Evolutionary conservation across 176 grass and related monocot species (phyloP), one percentile per base, ranked within the genome.

Genomic region (Rhynchospora breviuscula): DNA sequence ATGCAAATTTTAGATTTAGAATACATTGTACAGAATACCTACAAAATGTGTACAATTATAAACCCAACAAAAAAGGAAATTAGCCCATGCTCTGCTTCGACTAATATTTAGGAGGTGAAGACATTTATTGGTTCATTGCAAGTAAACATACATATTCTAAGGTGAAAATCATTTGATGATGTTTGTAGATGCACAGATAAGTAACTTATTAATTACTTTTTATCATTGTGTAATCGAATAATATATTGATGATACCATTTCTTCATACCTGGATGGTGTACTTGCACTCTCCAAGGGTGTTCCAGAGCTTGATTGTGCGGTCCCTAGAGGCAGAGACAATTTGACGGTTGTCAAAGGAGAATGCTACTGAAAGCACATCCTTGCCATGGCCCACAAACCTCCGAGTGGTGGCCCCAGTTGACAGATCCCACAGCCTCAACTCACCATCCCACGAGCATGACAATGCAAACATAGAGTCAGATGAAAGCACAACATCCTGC

Each of bases 271-370:
- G 87, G 35, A 98, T 98, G 10, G 95, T 98, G 89, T 98, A 98
- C 84, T 98, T 98, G 92, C 95, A 98, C 84, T 98, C 95, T 13
- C 92, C 92, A 21, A 98, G 92, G 2, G 95, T 98, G 87, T 94
- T 98, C 95, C 95, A 98, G 1, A 98, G 87, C 89, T 98, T 98
- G 73, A 98, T 98, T 59, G 90, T 94, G 35, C 87, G 86, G 57
- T 98, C 95, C 35, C 92, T 92, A 26, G 95, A 90, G 4, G 92
- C 95, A 5, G 95, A 98, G 8, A 98, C 90, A 67, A 98, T 98
- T 90, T 98, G 92, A 31, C 95, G 87, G 84, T 98, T 98, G 87
- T 98, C 95, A 6, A 87, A 80, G 74, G 95, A 98, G 84, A 98
- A 98, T 26, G 92, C 92, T 21, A 98, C 95, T 67, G 95, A 94